phyloP scores from a whole-genome alignment of 2,329 filamentous ascomycete genomes.

The Monosporascus sp. region DNA sequence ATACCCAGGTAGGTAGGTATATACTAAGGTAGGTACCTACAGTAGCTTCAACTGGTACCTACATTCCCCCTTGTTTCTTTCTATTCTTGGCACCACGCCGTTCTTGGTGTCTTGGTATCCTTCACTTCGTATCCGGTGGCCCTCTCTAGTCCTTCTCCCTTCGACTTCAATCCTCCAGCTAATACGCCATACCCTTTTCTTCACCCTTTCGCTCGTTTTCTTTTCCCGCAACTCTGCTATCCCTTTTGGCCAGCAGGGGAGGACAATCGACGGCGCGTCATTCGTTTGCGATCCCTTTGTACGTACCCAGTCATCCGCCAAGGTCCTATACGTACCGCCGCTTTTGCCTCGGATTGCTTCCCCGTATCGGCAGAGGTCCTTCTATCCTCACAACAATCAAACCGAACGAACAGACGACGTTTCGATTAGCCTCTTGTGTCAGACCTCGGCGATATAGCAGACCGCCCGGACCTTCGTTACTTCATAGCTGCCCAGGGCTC shows the following conservation, averaged over 20 bases:
- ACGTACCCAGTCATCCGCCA: background rate
- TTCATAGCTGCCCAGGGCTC: background rate
- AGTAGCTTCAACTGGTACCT: no score
- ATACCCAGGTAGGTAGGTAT: background rate
- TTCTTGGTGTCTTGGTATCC: background rate
- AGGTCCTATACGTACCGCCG: background rate
- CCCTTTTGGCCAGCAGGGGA: background rate
- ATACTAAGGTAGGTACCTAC: background rate
- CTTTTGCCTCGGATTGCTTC: background rate
- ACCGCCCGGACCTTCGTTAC: background rate
- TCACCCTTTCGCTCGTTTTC: background rate
- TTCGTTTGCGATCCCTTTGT: conserved; percentile 14
- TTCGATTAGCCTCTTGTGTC: background rate
- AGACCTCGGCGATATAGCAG: background rate
- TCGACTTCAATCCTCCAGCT: background rate
- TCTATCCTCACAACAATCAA: background rate
- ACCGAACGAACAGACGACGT: background rate
- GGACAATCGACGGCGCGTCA: conserved; percentile 6
- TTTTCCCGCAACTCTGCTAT: background rate
- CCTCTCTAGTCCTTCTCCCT: background rate
- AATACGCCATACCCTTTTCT: background rate
- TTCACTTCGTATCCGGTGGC: background rate
- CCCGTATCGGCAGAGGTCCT: background rate
- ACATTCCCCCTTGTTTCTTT: no score
- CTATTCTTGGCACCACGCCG: no score